phyloP scores from a whole-genome alignment of 2,329 filamentous ascomycete genomes.

The Colletotrichum nymphaeae region DNA sequence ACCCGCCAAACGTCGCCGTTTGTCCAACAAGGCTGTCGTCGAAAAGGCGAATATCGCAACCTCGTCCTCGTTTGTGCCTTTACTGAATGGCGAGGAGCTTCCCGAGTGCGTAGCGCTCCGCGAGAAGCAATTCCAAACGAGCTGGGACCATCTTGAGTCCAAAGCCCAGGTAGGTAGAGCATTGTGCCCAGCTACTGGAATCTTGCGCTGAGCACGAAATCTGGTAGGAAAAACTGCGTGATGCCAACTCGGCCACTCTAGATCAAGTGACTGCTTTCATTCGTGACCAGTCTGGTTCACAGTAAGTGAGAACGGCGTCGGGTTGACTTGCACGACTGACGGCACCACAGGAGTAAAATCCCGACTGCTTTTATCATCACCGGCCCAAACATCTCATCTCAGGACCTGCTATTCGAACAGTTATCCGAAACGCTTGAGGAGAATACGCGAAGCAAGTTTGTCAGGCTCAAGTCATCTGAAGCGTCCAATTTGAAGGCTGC shows the following conservation, averaged over 20 bases:
- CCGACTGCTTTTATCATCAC: constrained; percentile 80
- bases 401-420: constrained; percentile 79
- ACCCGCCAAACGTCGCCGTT: constrained; percentile 68
- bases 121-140: constrained; percentile 67
- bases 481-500: constrained; percentile 79
- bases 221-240: constrained; percentile 64
- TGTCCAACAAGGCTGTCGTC: constrained; percentile 52
- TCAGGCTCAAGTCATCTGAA: constrained; percentile 76
- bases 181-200: background rate
- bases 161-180: constrained; percentile 67
- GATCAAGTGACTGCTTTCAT: constrained; percentile 69
- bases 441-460: constrained; percentile 65
- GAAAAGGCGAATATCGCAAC: constrained; percentile 27
- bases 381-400: constrained; percentile 82
- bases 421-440: constrained; percentile 67
- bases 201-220: background rate
- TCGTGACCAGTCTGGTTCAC: constrained; percentile 45
- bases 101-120: constrained; percentile 62
- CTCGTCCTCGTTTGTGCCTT: constrained; percentile 56
- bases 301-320: constrained; percentile 32
- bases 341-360: constrained; percentile 57
- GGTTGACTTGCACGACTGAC: background rate
- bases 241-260: constrained; percentile 71
- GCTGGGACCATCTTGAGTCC: constrained; percentile 73
- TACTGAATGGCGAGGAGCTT: constrained; percentile 67